A percentile compares a stretch with the other conserved stretches of the same genome.
phyloP scores from a whole-genome alignment of 805 yeast genomes.

The Pichia manshurica region DNA sequence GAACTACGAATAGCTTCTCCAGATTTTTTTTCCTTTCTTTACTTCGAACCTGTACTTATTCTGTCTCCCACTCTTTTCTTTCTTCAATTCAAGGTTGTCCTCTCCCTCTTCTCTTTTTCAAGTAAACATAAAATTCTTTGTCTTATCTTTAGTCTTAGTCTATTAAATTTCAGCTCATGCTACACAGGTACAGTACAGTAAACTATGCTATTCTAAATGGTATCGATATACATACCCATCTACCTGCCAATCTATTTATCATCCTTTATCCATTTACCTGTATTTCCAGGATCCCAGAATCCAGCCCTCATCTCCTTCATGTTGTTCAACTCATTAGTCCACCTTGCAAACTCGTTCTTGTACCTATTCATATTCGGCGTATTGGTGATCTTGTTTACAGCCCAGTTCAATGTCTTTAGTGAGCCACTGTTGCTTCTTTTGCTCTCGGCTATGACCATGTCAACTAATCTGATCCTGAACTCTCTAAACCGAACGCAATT shows the following conservation, averaged over 20 bases:
- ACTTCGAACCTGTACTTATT: background rate
- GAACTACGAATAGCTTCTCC: constrained; percentile 8
- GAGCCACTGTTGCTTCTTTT: constrained; percentile 18
- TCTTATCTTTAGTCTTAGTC: background rate
- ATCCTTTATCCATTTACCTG: constrained; percentile 6
- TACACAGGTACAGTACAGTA: too few relatives aligned
- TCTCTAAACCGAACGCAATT: constrained; percentile 14
- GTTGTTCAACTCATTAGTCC: constrained; percentile 19
- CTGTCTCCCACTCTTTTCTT: too few relatives aligned
- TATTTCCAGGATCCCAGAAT: constrained; percentile 20
- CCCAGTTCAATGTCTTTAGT: constrained; percentile 23
- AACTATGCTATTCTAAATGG: too few relatives aligned
- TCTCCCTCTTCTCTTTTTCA: too few relatives aligned
- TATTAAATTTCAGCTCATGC: too few relatives aligned
- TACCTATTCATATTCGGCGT: constrained; percentile 11
- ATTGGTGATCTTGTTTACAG: constrained; percentile 20
- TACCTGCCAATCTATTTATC: background rate
- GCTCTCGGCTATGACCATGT: constrained; percentile 21
- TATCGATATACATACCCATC: background rate
- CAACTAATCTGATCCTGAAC: constrained; percentile 17
- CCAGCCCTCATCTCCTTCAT: constrained; percentile 23
- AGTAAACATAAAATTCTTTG: too few relatives aligned
- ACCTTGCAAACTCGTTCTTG: constrained; percentile 14
- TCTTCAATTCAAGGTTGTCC: too few relatives aligned
- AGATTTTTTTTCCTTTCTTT: background rate